Percentiles rank a stretch among this genome's conserved stretches.
Conservation (phyloP, 78 protist genomes). For the Chrysochromulina tobinii region DNA sequence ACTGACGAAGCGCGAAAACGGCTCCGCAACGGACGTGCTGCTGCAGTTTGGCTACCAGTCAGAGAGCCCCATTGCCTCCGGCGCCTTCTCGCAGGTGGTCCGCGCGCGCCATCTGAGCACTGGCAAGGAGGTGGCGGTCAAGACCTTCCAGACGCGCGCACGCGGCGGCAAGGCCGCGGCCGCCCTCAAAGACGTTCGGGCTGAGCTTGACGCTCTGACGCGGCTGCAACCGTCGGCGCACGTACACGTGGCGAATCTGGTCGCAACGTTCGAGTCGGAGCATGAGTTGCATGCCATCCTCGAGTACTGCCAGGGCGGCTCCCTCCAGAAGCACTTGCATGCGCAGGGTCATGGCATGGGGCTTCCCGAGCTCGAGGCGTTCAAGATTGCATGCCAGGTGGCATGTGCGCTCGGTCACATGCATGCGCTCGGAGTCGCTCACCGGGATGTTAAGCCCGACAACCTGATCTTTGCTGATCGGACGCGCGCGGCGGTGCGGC, state of each 20-base stretch:
- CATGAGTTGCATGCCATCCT: neutral
- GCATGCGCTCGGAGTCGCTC: neutral
- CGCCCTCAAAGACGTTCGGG: too few relatives aligned
- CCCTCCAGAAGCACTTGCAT: neutral
- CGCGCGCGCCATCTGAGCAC: neutral
- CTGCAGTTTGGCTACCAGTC: neutral
- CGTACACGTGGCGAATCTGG: neutral
- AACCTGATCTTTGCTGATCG: neutral
- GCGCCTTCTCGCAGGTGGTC: slow-evolving; percentile 17
- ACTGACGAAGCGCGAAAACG: too few relatives aligned
- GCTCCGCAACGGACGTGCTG: too few relatives aligned
- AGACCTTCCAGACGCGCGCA: neutral
- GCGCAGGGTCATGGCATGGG: too few relatives aligned
- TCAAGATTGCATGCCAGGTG: neutral
- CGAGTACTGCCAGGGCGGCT: slow-evolving; percentile 41
- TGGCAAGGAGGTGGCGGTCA: slow-evolving; percentile 26
- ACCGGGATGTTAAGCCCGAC: neutral
- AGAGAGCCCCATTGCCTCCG: neutral
- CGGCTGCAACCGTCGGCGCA: neutral
- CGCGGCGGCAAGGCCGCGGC: too few relatives aligned
- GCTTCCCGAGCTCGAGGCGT: too few relatives aligned
- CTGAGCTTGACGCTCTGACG: too few relatives aligned
- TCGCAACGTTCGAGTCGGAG: neutral
- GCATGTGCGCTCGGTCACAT: neutral
- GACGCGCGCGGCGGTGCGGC: neutral